These are phyloP conservation scores for Olyra latifolia DNA, from an alignment of 176 grass and related monocot genomes.

Conservation along the genomic window DNA sequence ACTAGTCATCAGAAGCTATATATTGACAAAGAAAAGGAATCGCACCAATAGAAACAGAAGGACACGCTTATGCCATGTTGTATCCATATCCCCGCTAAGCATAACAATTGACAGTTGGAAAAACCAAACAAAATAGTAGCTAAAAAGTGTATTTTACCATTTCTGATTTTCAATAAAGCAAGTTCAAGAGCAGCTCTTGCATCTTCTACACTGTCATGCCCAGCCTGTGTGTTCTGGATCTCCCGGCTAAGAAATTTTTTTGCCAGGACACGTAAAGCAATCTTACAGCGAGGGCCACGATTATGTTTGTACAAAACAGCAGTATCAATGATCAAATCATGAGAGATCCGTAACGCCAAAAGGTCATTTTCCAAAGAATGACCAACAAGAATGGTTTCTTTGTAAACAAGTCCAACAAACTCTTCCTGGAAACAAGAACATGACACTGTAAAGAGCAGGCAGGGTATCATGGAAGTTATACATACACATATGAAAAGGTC, in stretches of 20 bases:
- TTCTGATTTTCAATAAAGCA: slow-evolving; percentile 80
- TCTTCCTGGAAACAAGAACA: slow-evolving; percentile 66
- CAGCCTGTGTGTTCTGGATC: slow-evolving; percentile 70
- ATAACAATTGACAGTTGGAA: slow-evolving; percentile 9
- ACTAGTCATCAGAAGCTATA: slow-evolving; percentile 33
- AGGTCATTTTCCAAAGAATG: slow-evolving; percentile 99
- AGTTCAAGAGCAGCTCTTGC: slow-evolving; percentile 85
- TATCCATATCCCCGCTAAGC: neutral
- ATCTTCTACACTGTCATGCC: slow-evolving; percentile 94
- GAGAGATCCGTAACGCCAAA: slow-evolving; percentile 72
- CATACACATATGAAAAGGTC: slow-evolving; percentile 4
- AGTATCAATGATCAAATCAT: slow-evolving; percentile 84
- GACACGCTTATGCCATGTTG: neutral
- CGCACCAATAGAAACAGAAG: slow-evolving; percentile 11
- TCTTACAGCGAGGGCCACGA: slow-evolving; percentile 59
- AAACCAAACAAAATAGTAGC: neutral
- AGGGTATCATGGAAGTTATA: slow-evolving; percentile 28
- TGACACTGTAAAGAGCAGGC: neutral
- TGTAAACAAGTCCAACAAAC: slow-evolving; percentile 68
- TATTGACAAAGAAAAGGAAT: neutral
- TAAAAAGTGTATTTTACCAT: slow-evolving; percentile 50
- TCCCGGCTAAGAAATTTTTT: slow-evolving; percentile 65
- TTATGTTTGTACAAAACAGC: slow-evolving; percentile 76
- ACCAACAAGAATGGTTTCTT: slow-evolving; percentile 93
- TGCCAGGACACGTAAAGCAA: slow-evolving; percentile 84